Conservation (phyloP, 306 rosid species). For the Macrotyloma uniflorum region DNA sequence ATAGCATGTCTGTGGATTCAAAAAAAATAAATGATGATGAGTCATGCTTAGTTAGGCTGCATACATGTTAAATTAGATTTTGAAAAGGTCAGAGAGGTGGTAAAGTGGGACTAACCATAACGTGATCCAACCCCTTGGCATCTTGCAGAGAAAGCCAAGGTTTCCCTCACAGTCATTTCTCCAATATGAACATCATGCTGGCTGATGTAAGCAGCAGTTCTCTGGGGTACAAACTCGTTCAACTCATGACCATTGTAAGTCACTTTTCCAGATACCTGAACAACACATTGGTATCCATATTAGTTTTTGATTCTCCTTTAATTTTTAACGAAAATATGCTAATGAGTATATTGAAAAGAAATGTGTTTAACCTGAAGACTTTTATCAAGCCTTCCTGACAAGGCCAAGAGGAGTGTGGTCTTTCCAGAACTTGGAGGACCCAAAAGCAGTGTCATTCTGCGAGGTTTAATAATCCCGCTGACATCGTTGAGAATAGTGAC, state of each 20-base stretch:
- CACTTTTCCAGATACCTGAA: slow-evolving; percentile 50
- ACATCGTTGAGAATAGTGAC: slow-evolving; percentile 65
- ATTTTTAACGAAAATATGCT: background rate
- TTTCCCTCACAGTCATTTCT: slow-evolving; percentile 96
- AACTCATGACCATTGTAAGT: slow-evolving; percentile 56
- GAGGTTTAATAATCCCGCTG: slow-evolving; percentile 75
- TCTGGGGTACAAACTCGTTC: slow-evolving; percentile 68
- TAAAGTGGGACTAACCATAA: slow-evolving; percentile 54
- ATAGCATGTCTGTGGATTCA: slow-evolving; percentile 53
- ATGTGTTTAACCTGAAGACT: slow-evolving; percentile 33
- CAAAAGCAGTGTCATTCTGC: slow-evolving; percentile 86
- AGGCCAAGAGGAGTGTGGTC: slow-evolving; percentile 77
- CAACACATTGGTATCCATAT: background rate
- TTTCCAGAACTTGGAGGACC: slow-evolving; percentile 97
- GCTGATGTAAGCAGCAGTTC: slow-evolving; percentile 89
- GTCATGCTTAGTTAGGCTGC: background rate
- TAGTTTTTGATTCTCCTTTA: background rate
- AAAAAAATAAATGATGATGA: background rate
- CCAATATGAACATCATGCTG: slow-evolving; percentile 84
- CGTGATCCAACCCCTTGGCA: slow-evolving; percentile 89
- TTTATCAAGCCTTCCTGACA: slow-evolving; percentile 75
- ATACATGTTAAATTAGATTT: background rate
- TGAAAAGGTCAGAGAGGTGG: background rate
- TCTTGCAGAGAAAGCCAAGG: slow-evolving; percentile 86
- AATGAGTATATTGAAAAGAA: background rate